Base-by-base conservation (phyloP, 805 yeast genomes). In the Candida maesae region DNA sequence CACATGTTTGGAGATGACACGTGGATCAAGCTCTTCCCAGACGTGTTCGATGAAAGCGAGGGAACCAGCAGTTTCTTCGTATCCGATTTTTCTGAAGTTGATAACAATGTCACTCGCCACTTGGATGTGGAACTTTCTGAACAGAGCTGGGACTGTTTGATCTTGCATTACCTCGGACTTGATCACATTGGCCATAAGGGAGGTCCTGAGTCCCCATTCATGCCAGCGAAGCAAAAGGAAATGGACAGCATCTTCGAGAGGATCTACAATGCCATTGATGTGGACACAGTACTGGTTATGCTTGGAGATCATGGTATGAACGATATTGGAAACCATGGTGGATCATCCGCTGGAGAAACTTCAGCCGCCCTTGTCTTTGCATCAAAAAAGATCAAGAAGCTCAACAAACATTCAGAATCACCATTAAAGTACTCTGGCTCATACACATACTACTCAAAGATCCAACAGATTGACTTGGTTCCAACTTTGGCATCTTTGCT, bases 181-280 rank as follows among this genome's bases (percentile, higher is more conserved):
- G 99, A 93, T 59, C 99, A 93, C 59, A 93, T 93, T 53, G 99
- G 99, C 2, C 99, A 93, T 61, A 91, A 89, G 59, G 95, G 95
- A 33, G 99, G 99, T 0, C 91, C 99, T 0, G 53, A 65, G 6
- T 87, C 96, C 10, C 64, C 74, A 0, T 80, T 78, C 51, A 93
- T 93, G 99, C 76, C 79, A 8, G 69, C 65, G 0, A 93, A 93
- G 55, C 97, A 89, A 46, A 43, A 39, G 5, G 99, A 93, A 60
- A 87, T 93, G 96, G 97, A 93, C 58, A 49, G 44, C 0, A 73
- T 93, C 1, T 64, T 90, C 2, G 46, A 69, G 35, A 54, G 65
- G 27, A 58, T 91, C 0, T 86, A 77, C 54, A 56, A 63, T 1
- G 55, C 67, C 14, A 58, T 68, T 3, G 67, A 64, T 14, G 71